Evolutionary conservation across 2,329 filamentous ascomycete genomes (phyloP).

Genomic region (Botryotinia globosa): DNA sequence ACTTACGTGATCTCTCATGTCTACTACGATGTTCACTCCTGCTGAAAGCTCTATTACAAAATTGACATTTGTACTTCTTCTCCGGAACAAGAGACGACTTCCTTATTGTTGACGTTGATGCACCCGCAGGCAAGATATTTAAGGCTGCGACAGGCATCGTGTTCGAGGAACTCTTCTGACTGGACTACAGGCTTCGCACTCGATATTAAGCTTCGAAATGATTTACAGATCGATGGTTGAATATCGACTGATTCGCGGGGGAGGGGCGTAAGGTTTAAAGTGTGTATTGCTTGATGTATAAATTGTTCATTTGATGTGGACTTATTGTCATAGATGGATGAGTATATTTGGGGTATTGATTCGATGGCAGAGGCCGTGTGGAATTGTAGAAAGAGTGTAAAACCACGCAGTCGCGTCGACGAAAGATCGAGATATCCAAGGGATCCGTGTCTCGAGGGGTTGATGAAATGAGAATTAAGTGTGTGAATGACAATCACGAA

Average conservation of each 20-base stretch:
- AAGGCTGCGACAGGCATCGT: slow-evolving; percentile 63
- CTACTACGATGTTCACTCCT: slow-evolving; percentile 94
- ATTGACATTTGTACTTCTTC: slow-evolving; percentile 99
- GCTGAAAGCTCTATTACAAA: slow-evolving; percentile 96
- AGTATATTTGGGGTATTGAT: slow-evolving; percentile 40
- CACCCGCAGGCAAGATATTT: slow-evolving; percentile 58
- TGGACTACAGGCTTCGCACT: not conserved
- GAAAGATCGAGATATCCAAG: slow-evolving; percentile 8
- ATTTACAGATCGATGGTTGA: slow-evolving; percentile 40
- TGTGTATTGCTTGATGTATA: slow-evolving; percentile 53
- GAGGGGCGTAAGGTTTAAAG: slow-evolving; percentile 64
- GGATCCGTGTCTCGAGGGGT: not conserved
- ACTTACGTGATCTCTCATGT: slow-evolving; percentile 98
- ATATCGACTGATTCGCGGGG: slow-evolving; percentile 40
- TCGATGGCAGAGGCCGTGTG: slow-evolving; percentile 38
- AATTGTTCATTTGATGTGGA: slow-evolving; percentile 52
- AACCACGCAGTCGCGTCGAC: slow-evolving; percentile 24
- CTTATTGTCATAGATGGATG: slow-evolving; percentile 53
- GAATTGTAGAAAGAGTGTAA: slow-evolving; percentile 32
- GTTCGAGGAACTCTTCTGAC: slow-evolving; percentile 24
- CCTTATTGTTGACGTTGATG: slow-evolving; percentile 62
- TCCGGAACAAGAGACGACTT: slow-evolving; percentile 79
- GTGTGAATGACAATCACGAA: slow-evolving; percentile 5
- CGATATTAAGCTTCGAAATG: not conserved
- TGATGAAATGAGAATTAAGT: not conserved